Conservation (phyloP, 2,329 filamentous ascomycete genomes). For the Xylaria sp. region DNA sequence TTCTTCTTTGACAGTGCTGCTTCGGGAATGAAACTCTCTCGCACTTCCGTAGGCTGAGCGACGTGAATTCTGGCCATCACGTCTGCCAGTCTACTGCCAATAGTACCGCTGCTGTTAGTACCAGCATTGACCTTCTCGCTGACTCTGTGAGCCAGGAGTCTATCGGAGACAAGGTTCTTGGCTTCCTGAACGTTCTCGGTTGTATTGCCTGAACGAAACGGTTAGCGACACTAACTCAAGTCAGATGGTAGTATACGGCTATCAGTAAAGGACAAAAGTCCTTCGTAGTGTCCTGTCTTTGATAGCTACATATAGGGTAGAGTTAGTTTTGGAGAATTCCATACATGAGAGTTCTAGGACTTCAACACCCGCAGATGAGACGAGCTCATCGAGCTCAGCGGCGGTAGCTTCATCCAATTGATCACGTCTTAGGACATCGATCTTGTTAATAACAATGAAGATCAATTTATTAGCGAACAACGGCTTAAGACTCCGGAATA, state of each 20-base stretch:
- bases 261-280: not conserved
- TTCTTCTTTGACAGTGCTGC: constrained; percentile 80
- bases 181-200: constrained; percentile 92
- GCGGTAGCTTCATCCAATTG: constrained; percentile 82
- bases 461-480: constrained; percentile 97
- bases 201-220: constrained; percentile 62
- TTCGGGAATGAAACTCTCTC: constrained; percentile 88
- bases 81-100: constrained; percentile 83
- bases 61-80: constrained; percentile 96
- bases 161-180: constrained; percentile 93
- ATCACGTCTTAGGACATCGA: constrained; percentile 86
- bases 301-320: not conserved
- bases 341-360: constrained; percentile 86
- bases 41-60: constrained; percentile 82
- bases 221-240: not conserved
- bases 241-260: not conserved
- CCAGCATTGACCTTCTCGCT: constrained; percentile 96
- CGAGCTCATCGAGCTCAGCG: constrained; percentile 75
- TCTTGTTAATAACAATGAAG: constrained; percentile 98
- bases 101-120: constrained; percentile 74
- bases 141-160: constrained; percentile 89
- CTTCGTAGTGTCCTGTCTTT: not conserved
- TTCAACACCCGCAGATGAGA: constrained; percentile 89
- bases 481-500: constrained; percentile 96
- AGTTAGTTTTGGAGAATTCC: not conserved